Percentiles rank a stretch among this genome's conserved stretches.
Conservation (phyloP, 78 protist species). For the Dictyostelium citrinum region DNA sequence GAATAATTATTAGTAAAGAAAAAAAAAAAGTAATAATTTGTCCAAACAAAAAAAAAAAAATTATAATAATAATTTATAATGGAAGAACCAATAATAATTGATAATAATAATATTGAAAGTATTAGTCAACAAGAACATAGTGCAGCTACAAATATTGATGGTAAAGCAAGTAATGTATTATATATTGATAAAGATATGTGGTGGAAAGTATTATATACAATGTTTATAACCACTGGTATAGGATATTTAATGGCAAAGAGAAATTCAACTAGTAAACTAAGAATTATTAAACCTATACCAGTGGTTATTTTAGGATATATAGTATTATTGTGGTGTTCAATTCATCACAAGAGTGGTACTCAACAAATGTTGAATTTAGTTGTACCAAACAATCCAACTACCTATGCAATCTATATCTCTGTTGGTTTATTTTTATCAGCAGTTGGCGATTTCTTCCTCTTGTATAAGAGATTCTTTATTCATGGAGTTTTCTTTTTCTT, state of each 20-base stretch:
- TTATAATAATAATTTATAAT: not conserved
- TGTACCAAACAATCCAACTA: conserved; percentile 54
- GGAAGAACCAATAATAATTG: not conserved
- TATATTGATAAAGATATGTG: conserved; percentile 47
- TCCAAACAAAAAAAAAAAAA: not conserved
- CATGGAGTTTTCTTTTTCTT: conserved; percentile 60
- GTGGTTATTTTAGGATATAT: conserved; percentile 62
- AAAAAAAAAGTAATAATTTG: not conserved
- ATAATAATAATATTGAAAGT: not conserved
- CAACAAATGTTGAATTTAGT: not conserved
- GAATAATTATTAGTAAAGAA: not conserved
- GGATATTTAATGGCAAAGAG: conserved; percentile 54
- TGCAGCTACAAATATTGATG: not conserved
- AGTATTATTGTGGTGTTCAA: conserved; percentile 64
- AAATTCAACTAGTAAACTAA: not conserved
- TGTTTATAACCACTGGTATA: conserved; percentile 8
- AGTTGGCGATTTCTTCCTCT: conserved; percentile 41
- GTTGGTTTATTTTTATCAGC: conserved; percentile 64
- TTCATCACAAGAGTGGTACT: conserved; percentile 7
- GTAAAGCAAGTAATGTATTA: too few relatives aligned
- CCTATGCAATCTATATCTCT: conserved; percentile 48
- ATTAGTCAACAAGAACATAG: not conserved
- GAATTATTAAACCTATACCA: conserved; percentile 49
- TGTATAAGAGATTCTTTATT: conserved; percentile 24
- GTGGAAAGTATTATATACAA: conserved; percentile 63